These are phyloP conservation scores for Chenopodium formosanum DNA, from an alignment of 148 eudicot species.

Conservation along the genomic window DNA sequence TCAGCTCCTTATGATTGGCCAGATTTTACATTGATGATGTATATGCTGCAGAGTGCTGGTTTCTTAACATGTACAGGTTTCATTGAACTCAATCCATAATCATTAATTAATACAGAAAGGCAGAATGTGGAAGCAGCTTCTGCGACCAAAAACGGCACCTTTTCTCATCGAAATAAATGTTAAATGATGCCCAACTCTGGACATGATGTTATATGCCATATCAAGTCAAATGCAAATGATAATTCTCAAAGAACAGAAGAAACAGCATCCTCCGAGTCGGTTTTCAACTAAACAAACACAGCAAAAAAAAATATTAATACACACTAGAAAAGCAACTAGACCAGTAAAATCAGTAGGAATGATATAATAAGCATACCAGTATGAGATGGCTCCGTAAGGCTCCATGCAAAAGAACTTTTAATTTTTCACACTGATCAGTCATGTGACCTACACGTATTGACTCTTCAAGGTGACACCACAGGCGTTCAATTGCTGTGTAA, in stretches of 20 bases:
- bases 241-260: conserved; percentile 25
- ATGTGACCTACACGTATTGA: conserved; percentile 64
- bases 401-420: conserved; percentile 60
- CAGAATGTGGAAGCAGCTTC: neutral
- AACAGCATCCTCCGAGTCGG: conserved; percentile 34
- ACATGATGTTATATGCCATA: neutral
- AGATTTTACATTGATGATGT: neutral
- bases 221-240: neutral
- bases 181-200: neutral
- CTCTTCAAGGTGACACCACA: conserved; percentile 87
- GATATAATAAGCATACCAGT: conserved; percentile 35
- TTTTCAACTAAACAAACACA: conserved; percentile 21
- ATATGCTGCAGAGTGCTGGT: neutral
- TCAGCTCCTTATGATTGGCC: neutral
- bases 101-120: neutral
- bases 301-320: neutral
- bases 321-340: neutral
- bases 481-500: conserved; percentile 71
- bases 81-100: neutral
- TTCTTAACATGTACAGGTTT: neutral
- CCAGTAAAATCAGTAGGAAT: neutral
- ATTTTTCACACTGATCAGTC: conserved; percentile 75
- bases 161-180: neutral
- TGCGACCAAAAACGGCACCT: neutral
- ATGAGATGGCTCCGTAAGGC: conserved; percentile 69